These are phyloP conservation scores for Arthrobotrys megalospora DNA, from an alignment of 2,329 filamentous ascomycete genomes.

Conservation along the genomic window DNA sequence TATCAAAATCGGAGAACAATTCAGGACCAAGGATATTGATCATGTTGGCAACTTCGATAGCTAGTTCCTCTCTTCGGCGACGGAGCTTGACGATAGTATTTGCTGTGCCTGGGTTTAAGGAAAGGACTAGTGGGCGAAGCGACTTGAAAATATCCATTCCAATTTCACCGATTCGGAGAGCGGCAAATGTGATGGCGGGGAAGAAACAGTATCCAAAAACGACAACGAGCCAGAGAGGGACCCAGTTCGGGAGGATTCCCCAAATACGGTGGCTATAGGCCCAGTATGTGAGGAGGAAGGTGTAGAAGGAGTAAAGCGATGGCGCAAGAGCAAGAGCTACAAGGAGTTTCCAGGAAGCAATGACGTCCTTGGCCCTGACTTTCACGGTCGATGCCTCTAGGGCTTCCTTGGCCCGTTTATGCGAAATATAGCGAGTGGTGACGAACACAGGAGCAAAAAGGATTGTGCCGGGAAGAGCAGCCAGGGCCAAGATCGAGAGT, in stretches of 20 bases:
- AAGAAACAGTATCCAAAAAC: constrained; percentile 84
- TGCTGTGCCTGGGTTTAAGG: constrained; percentile 84
- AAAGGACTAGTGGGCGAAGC: constrained; percentile 86
- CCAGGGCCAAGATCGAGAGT: constrained; percentile 81
- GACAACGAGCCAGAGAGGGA: constrained; percentile 84
- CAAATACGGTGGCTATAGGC: constrained; percentile 85
- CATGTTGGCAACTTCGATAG: constrained; percentile 85
- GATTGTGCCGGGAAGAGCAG: constrained; percentile 86
- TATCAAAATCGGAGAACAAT: constrained; percentile 97
- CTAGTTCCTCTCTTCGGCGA: constrained; percentile 79
- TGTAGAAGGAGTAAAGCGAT: constrained; percentile 86
- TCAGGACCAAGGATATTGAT: constrained; percentile 97
- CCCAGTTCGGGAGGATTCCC: constrained; percentile 83
- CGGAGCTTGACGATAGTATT: constrained; percentile 87
- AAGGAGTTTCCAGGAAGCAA: constrained; percentile 93
- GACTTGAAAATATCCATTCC: constrained; percentile 99
- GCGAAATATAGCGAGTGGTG: constrained; percentile 84
- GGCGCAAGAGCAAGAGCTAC: constrained; percentile 89
- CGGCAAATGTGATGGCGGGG: constrained; percentile 89
- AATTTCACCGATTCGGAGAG: constrained; percentile 94
- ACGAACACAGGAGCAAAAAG: constrained; percentile 92
- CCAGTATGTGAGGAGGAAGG: constrained; percentile 80
- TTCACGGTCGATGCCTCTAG: constrained; percentile 90
- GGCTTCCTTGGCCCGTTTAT: constrained; percentile 84
- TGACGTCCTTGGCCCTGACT: constrained; percentile 87